These are phyloP conservation scores for Jamesozyma rosinii DNA, from an alignment of 805 yeast species.

Conservation along the genomic window DNA sequence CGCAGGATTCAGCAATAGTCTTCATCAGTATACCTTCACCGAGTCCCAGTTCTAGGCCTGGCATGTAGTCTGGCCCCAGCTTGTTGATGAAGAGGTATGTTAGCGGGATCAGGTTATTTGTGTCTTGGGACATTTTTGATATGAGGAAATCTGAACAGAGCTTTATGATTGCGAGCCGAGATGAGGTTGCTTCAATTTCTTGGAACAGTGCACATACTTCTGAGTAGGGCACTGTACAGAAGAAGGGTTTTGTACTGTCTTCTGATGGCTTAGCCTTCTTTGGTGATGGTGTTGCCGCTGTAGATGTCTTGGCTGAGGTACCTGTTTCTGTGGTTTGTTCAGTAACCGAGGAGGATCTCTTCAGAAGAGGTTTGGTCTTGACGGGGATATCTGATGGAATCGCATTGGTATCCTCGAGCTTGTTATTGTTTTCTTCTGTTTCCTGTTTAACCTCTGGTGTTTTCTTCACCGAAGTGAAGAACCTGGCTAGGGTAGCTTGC, in stretches of 20 bases:
- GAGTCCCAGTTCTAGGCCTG: constrained; percentile 80
- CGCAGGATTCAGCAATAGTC: constrained; percentile 84
- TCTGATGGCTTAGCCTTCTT: background rate
- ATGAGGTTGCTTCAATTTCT: constrained; percentile 67
- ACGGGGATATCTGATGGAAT: too few relatives aligned
- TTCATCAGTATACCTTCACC: constrained; percentile 86
- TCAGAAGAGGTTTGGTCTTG: background rate
- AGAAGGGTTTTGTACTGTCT: background rate
- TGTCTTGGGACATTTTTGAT: constrained; percentile 48
- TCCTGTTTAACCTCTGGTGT: background rate
- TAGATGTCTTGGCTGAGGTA: background rate
- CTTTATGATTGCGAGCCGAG: constrained; percentile 73
- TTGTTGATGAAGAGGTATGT: constrained; percentile 82
- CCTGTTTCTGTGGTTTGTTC: background rate
- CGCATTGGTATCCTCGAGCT: background rate
- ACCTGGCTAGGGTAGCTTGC: constrained; percentile 28
- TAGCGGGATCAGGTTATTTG: constrained; percentile 50
- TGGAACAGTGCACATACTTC: constrained; percentile 57
- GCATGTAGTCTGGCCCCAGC: constrained; percentile 89
- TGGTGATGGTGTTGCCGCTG: background rate
- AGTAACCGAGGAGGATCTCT: background rate
- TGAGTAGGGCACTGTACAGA: constrained; percentile 28
- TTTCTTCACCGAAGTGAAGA: constrained; percentile 23
- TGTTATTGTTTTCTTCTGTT: constrained; percentile 4
- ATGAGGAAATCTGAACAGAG: constrained; percentile 64